These are phyloP conservation scores for Fusarium tjaetaba DNA, from an alignment of 2,329 filamentous ascomycete genomes.

Conservation along the genomic window DNA sequence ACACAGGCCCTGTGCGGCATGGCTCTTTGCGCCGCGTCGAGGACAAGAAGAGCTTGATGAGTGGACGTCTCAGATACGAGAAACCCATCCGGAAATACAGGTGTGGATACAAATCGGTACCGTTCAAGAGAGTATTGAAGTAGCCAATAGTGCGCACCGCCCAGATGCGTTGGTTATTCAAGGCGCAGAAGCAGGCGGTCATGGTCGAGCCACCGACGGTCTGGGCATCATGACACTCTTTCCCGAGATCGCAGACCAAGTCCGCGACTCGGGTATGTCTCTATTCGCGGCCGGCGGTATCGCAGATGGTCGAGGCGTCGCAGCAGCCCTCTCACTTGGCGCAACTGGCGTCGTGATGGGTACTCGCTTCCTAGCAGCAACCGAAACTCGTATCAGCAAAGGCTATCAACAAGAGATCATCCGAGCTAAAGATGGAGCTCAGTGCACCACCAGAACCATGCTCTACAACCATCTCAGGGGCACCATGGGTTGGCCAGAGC, in stretches of 20 bases:
- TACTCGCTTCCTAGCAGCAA: slow-evolving; percentile 68
- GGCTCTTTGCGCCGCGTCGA: slow-evolving; percentile 54
- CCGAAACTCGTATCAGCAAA: slow-evolving; percentile 51
- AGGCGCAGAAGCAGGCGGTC: slow-evolving; percentile 64
- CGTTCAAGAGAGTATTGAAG: slow-evolving; percentile 57
- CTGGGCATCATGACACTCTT: slow-evolving; percentile 58
- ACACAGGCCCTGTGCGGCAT: slow-evolving; percentile 52
- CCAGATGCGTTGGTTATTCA: slow-evolving; percentile 64
- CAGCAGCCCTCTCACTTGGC: slow-evolving; percentile 61
- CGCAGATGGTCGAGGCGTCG: slow-evolving; percentile 60
- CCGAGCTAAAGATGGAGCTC: slow-evolving; percentile 52
- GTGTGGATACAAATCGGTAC: slow-evolving; percentile 65
- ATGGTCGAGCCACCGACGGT: slow-evolving; percentile 57
- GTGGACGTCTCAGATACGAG: slow-evolving; percentile 58
- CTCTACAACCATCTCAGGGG: slow-evolving; percentile 58
- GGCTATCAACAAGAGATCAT: slow-evolving; percentile 57
- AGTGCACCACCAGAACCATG: slow-evolving; percentile 53
- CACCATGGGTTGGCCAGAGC: slow-evolving; percentile 52
- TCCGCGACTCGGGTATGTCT: slow-evolving; percentile 50
- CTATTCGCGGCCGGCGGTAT: slow-evolving; percentile 65
- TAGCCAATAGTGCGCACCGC: slow-evolving; percentile 45
- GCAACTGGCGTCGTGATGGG: slow-evolving; percentile 68
- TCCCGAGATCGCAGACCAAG: slow-evolving; percentile 59
- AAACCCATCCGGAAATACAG: slow-evolving; percentile 52
- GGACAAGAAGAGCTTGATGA: slow-evolving; percentile 51